phyloP scores from a whole-genome alignment of 495 filamentous ascomycete species.

The Evernia prunastri region DNA sequence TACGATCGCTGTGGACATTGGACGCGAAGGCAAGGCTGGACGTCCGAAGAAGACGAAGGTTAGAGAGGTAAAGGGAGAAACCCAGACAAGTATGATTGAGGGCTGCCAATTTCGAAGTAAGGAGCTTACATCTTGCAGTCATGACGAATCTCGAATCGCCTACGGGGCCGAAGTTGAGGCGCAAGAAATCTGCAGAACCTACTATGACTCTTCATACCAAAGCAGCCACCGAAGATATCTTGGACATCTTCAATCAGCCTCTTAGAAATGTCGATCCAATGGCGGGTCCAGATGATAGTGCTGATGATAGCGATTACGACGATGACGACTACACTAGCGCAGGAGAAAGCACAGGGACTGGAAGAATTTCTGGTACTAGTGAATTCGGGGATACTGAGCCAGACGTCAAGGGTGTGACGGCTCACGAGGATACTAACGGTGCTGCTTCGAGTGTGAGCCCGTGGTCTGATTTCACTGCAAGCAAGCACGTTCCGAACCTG shows the following conservation, averaged over 20 bases:
- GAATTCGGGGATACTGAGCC: slow-evolving; percentile 59
- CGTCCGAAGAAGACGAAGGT: slow-evolving; percentile 63
- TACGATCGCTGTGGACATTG: slow-evolving; percentile 31
- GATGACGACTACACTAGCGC: slow-evolving; percentile 75
- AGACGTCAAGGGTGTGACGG: slow-evolving; percentile 26
- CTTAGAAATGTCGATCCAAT: slow-evolving; percentile 51
- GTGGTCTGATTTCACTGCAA: slow-evolving; percentile 80
- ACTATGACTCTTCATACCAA: slow-evolving; percentile 97
- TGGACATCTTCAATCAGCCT: slow-evolving; percentile 92
- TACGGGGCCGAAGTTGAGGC: slow-evolving; percentile 64
- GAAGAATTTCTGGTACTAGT: slow-evolving; percentile 56
- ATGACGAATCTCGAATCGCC: slow-evolving; percentile 90
- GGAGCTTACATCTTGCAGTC: slow-evolving; percentile 47
- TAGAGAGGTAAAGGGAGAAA: slow-evolving; percentile 67
- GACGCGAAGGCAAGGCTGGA: slow-evolving; percentile 33
- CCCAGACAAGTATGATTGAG: slow-evolving; percentile 65
- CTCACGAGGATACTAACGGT: slow-evolving; percentile 37
- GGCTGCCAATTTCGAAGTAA: not conserved
- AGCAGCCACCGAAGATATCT: slow-evolving; percentile 94
- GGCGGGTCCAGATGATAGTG: slow-evolving; percentile 36
- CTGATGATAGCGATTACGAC: slow-evolving; percentile 46
- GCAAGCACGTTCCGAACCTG: slow-evolving; percentile 58
- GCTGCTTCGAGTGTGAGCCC: slow-evolving; percentile 62
- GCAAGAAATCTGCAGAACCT: slow-evolving; percentile 70
- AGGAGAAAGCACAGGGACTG: slow-evolving; percentile 74